phyloP scores from a whole-genome alignment of 371 early-diverging fungal species.

The Mucor piriformis region DNA sequence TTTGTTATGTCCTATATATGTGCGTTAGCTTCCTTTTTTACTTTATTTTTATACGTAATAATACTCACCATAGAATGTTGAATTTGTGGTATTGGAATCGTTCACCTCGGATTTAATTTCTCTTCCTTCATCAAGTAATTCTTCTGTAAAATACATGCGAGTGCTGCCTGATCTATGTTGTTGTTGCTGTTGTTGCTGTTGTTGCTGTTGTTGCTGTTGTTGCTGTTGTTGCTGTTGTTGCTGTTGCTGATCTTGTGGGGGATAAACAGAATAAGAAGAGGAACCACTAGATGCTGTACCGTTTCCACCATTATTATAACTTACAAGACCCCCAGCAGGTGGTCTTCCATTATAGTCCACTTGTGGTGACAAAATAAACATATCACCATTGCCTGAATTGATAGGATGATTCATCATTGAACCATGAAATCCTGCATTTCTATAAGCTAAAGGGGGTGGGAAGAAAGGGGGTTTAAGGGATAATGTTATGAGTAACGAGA shows the following conservation, averaged over 20 bases:
- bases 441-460: slow-evolving; percentile 5
- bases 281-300: neutral
- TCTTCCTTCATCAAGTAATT: slow-evolving; percentile 19
- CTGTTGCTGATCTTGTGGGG: neutral
- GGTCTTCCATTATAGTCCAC: slow-evolving; percentile 17
- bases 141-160: slow-evolving; percentile 17
- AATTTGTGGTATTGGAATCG: neutral
- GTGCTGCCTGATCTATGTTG: neutral
- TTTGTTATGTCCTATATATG: slow-evolving; percentile 10
- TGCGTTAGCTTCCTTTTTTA: neutral
- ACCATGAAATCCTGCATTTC: slow-evolving; percentile 16
- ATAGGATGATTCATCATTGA: slow-evolving; percentile 12
- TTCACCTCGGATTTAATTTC: neutral
- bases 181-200: no score
- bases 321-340: slow-evolving; percentile 9
- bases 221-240: slow-evolving; percentile 2
- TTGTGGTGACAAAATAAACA: slow-evolving; percentile 25
- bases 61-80: slow-evolving; percentile 2
- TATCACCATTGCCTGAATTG: slow-evolving; percentile 9
- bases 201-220: slow-evolving; percentile 2
- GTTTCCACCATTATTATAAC: neutral
- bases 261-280: slow-evolving; percentile 13
- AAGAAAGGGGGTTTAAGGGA: neutral
- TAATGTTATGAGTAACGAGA: neutral
- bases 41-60: neutral